Conservation (phyloP, 108 stramenopile species). For the Heterococcus sp. region DNA sequence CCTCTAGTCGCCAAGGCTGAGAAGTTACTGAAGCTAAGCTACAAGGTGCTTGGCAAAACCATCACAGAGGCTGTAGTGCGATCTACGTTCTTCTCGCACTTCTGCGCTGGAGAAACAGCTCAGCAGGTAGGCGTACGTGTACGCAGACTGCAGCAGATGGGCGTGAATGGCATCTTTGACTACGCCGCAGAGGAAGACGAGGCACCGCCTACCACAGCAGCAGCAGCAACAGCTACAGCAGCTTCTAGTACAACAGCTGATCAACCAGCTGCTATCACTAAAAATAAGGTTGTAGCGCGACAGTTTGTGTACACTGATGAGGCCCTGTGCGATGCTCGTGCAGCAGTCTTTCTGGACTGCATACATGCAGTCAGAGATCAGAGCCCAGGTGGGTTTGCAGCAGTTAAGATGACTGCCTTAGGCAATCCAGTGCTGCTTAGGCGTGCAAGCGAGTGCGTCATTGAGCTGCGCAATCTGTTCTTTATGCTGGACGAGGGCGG, state of each 20-base stretch:
- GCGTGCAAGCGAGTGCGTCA: slow-evolving; percentile 73
- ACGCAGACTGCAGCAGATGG: slow-evolving; percentile 53
- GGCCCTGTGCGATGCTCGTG: slow-evolving; percentile 71
- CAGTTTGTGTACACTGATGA: slow-evolving; percentile 77
- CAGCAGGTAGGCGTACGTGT: slow-evolving; percentile 66
- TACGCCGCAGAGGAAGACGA: slow-evolving; percentile 89
- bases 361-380: slow-evolving; percentile 74
- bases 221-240: not conserved
- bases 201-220: no score
- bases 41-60: slow-evolving; percentile 15
- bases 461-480: slow-evolving; percentile 69
- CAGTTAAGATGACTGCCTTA: slow-evolving; percentile 89
- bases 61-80: slow-evolving; percentile 23
- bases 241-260: not conserved
- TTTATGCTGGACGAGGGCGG: slow-evolving; percentile 39
- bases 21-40: slow-evolving; percentile 11
- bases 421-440: slow-evolving; percentile 80
- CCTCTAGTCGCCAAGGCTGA: slow-evolving; percentile 36
- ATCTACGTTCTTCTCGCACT: slow-evolving; percentile 83
- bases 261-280: no score
- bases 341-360: slow-evolving; percentile 68
- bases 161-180: slow-evolving; percentile 84
- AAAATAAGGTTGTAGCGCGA: slow-evolving; percentile 64
- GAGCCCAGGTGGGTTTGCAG: slow-evolving; percentile 74
- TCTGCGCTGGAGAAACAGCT: slow-evolving; percentile 85